Evolutionary conservation across 2,329 filamentous ascomycete genomes (phyloP).

Genomic region (Diplodia corticola): DNA sequence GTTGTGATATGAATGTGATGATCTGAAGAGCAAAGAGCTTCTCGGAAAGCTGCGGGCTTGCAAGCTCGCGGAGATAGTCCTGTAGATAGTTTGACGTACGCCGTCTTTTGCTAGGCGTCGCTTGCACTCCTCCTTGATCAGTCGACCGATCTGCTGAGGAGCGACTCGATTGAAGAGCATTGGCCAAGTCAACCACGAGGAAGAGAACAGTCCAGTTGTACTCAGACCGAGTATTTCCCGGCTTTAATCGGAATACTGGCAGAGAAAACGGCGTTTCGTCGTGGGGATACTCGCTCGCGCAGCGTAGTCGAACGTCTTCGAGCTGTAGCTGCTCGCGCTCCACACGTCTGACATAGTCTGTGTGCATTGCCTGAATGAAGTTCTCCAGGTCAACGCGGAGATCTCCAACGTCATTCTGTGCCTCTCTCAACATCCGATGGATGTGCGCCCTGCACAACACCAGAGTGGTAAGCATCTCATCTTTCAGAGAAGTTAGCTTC

Average conservation of each 20-base stretch:
- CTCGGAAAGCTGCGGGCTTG: slow-evolving; percentile 36
- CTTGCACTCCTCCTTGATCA: slow-evolving; percentile 30
- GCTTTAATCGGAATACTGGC: slow-evolving; percentile 33
- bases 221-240: slow-evolving; percentile 37
- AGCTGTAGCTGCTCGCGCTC: slow-evolving; percentile 73
- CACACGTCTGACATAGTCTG: slow-evolving; percentile 72
- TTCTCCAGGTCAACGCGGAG: slow-evolving; percentile 57
- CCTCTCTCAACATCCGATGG: slow-evolving; percentile 33
- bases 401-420: slow-evolving; percentile 31
- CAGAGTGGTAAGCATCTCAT: slow-evolving; percentile 73
- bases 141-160: not conserved
- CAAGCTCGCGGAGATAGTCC: slow-evolving; percentile 43
- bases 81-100: slow-evolving; percentile 41
- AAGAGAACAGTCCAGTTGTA: slow-evolving; percentile 40
- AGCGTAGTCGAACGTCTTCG: slow-evolving; percentile 62
- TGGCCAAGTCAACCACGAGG: slow-evolving; percentile 42
- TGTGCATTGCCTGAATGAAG: slow-evolving; percentile 70
- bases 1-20: slow-evolving; percentile 50
- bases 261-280: slow-evolving; percentile 26
- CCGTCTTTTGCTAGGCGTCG: slow-evolving; percentile 38
- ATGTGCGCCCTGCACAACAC: slow-evolving; percentile 57
- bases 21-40: slow-evolving; percentile 57
- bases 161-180: slow-evolving; percentile 33
- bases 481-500: slow-evolving; percentile 66
- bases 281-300: slow-evolving; percentile 33